Conservation (phyloP, 306 rosid species). For the Delonix regia region DNA sequence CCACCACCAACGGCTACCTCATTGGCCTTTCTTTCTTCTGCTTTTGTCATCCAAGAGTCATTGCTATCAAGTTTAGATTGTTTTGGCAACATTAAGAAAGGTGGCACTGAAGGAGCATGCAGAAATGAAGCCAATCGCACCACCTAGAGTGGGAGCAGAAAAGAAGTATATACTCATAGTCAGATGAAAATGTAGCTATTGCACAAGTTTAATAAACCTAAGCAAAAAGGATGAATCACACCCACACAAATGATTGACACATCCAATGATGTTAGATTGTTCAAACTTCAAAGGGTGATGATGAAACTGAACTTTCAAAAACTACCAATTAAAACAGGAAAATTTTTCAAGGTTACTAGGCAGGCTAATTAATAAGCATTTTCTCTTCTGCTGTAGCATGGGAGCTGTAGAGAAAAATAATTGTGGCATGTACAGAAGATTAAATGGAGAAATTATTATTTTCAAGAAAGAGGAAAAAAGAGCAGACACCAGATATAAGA, state of each 20-base stretch:
- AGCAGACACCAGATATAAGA: slow-evolving; percentile 14
- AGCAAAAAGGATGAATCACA: background rate
- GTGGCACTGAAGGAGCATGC: slow-evolving; percentile 97
- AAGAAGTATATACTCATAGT: background rate
- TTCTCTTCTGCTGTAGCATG: background rate
- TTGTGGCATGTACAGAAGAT: slow-evolving; percentile 1
- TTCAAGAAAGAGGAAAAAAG: slow-evolving; percentile 19
- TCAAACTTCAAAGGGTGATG: background rate
- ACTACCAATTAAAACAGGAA: background rate
- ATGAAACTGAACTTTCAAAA: background rate
- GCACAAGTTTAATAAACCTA: background rate
- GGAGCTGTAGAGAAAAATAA: background rate
- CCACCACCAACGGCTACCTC: slow-evolving; percentile 99
- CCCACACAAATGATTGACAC: background rate
- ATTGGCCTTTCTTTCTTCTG: slow-evolving; percentile 73
- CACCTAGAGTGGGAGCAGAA: slow-evolving; percentile 59
- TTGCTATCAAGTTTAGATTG: slow-evolving; percentile 75
- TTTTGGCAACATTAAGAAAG: slow-evolving; percentile 73
- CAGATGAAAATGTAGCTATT: slow-evolving; percentile 13
- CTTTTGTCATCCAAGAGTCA: slow-evolving; percentile 50
- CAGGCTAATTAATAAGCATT: background rate
- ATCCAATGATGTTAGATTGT: background rate
- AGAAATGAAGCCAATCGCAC: slow-evolving; percentile 98
- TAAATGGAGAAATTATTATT: slow-evolving; percentile 4
- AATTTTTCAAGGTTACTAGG: background rate